Evolutionary conservation across 106 monocot genomes (phyloP).

Genomic region (Alisma plantagoaquatica): DNA sequence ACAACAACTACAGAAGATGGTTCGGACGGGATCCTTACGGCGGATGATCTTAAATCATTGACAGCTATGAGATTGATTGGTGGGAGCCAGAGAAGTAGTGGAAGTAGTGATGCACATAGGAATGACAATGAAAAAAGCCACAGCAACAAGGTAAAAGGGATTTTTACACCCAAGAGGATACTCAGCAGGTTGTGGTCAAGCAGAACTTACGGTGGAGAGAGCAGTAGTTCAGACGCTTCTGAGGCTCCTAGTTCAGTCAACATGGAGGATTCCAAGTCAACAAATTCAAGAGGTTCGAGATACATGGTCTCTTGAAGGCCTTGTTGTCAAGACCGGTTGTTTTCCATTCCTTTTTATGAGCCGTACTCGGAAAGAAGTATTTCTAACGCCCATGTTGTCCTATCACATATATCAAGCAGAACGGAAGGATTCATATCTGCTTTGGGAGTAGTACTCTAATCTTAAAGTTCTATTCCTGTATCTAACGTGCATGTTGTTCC

Average conservation of each 20-base stretch:
- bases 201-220: slow-evolving; percentile 30
- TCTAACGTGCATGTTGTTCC: no score
- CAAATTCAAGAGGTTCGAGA: slow-evolving; percentile 32
- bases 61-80: slow-evolving; percentile 12
- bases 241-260: slow-evolving; percentile 36
- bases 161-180: slow-evolving; percentile 36
- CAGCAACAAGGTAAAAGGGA: slow-evolving; percentile 25
- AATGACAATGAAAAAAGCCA: slow-evolving; percentile 4
- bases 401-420: no score
- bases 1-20: slow-evolving; percentile 27
- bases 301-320: slow-evolving; percentile 28
- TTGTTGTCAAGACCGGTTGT: no score
- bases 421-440: no score
- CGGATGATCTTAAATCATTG: slow-evolving; percentile 8
- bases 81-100: slow-evolving; percentile 13
- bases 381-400: no score
- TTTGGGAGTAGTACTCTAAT: no score
- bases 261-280: slow-evolving; percentile 46
- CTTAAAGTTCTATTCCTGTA: no score
- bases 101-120: slow-evolving; percentile 7
- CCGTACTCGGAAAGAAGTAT: no score
- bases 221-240: slow-evolving; percentile 61
- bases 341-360: no score
- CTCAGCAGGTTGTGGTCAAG: slow-evolving; percentile 46
- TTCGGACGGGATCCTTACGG: slow-evolving; percentile 12